A percentile compares a stretch with the other conserved stretches of the same genome.
These are phyloP conservation scores for Tarenaya hassleriana DNA, from an alignment of 345 rosid species.

Conservation along the genomic window DNA sequence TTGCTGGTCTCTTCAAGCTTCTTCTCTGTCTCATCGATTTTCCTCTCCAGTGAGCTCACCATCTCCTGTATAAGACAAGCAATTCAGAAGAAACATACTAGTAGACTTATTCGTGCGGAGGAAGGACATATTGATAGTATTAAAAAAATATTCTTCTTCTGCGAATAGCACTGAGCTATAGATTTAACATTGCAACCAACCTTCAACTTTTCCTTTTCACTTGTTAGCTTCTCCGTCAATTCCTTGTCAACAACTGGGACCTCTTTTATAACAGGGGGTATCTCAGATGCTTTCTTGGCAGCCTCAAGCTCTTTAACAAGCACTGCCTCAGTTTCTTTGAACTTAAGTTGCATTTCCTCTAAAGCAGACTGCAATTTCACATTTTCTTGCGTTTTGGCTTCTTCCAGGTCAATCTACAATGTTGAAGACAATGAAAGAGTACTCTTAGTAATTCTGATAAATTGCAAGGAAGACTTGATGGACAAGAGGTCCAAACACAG, in stretches of 20 bases:
- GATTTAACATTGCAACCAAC: constrained; percentile 32
- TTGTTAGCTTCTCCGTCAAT: constrained; percentile 62
- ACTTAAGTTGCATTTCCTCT: constrained; percentile 70
- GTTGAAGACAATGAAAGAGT: constrained; percentile 12
- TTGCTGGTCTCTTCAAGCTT: constrained; percentile 69
- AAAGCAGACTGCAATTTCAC: constrained; percentile 74
- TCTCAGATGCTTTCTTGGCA: constrained; percentile 58
- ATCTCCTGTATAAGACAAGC: constrained; percentile 48
- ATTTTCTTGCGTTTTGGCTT: constrained; percentile 86
- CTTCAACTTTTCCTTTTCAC: constrained; percentile 92
- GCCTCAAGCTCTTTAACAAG: constrained; percentile 71
- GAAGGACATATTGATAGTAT: not conserved
- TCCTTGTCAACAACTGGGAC: constrained; percentile 74
- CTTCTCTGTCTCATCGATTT: constrained; percentile 86
- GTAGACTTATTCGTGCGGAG: not conserved
- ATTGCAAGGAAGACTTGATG: not conserved
- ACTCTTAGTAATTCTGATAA: constrained; percentile 10
- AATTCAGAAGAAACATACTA: not conserved
- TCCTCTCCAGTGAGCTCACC: constrained; percentile 71
- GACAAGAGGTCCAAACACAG: constrained; percentile 8
- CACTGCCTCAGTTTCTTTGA: constrained; percentile 77
- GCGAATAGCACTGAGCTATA: constrained; percentile 3
- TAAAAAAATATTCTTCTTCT: constrained; percentile 1
- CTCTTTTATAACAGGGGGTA: constrained; percentile 72
- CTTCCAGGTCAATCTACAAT: constrained; percentile 84